These are phyloP conservation scores for Hansenula sp. DNA, from an alignment of 1,139 yeast genomes.

Conservation along the genomic window DNA sequence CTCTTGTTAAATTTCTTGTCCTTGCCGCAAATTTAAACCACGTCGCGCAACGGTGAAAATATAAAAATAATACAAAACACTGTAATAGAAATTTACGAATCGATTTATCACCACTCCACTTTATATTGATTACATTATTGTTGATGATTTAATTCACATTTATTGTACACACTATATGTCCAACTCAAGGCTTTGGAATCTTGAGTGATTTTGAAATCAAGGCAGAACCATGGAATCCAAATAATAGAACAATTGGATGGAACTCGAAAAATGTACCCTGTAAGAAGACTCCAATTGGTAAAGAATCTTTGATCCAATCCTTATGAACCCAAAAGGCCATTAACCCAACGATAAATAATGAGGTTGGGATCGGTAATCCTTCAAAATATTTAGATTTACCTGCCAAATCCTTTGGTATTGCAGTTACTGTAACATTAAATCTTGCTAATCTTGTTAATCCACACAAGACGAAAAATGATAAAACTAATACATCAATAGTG, in stretches of 20 bases:
- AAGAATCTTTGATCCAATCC: conserved; percentile 34
- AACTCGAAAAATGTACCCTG: conserved; percentile 59
- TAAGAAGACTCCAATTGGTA: conserved; percentile 66
- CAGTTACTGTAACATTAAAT: conserved; percentile 89
- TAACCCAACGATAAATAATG: conserved; percentile 65
- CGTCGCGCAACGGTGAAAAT: too few species aligned
- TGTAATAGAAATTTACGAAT: too few species aligned
- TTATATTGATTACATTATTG: too few species aligned
- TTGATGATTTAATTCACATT: too few species aligned
- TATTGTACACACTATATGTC: too few species aligned
- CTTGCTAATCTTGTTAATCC: conserved; percentile 93
- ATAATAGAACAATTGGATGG: conserved; percentile 66
- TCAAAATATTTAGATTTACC: conserved; percentile 54
- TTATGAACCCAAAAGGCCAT: conserved; percentile 64
- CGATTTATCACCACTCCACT: too few species aligned
- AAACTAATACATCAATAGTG: conserved; percentile 70
- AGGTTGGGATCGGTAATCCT: conserved; percentile 90
- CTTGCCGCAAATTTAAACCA: too few species aligned
- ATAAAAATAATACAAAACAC: too few species aligned
- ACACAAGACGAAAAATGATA: conserved; percentile 86
- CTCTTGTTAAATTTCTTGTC: too few species aligned
- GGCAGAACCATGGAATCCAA: conserved; percentile 80
- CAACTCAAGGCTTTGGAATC: conserved; percentile 78
- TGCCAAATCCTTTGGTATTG: conserved; percentile 51
- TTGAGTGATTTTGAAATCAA: conserved; percentile 88